These are phyloP conservation scores for Mycena epipterygia DNA, from an alignment of 768 basidiomycete genomes.

Conservation along the genomic window DNA sequence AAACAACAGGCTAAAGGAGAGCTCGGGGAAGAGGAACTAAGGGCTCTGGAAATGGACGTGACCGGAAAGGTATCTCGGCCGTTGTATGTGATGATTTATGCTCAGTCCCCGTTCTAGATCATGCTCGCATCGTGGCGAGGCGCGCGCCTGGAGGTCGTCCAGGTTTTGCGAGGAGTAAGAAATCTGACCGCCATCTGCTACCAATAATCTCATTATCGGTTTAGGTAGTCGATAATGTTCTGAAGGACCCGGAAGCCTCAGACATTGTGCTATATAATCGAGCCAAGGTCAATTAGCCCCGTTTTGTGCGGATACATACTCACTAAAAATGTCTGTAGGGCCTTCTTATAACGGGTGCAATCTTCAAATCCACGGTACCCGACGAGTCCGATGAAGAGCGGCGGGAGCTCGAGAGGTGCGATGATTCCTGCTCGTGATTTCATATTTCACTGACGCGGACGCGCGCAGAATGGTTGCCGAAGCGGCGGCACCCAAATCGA, in stretches of 20 bases:
- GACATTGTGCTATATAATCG: conserved; percentile 83
- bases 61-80: conserved; percentile 79
- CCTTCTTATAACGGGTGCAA: conserved; percentile 88
- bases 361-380: conserved; percentile 87
- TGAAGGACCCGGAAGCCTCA: conserved; percentile 82
- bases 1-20: conserved; percentile 92
- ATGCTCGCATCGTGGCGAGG: conserved; percentile 98
- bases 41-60: conserved; percentile 91
- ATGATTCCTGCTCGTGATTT: conserved; percentile 28
- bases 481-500: conserved; percentile 81
- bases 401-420: conserved; percentile 92
- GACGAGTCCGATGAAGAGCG: conserved; percentile 96
- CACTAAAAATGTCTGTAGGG: conserved; percentile 61
- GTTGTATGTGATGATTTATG: neutral
- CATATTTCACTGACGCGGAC: conserved; percentile 1
- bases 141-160: conserved; percentile 93
- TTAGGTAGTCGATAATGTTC: conserved; percentile 85
- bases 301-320: neutral
- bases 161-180: conserved; percentile 81
- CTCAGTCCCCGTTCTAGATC: conserved; percentile 62
- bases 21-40: conserved; percentile 85
- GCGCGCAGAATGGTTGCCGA: conserved; percentile 91
- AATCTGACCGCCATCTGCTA: conserved; percentile 7
- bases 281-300: conserved; percentile 91
- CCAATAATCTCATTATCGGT: conserved; percentile 22